Evolutionary conservation across 495 filamentous ascomycete genomes (phyloP).

Genomic region (Neurospora sp.): DNA sequence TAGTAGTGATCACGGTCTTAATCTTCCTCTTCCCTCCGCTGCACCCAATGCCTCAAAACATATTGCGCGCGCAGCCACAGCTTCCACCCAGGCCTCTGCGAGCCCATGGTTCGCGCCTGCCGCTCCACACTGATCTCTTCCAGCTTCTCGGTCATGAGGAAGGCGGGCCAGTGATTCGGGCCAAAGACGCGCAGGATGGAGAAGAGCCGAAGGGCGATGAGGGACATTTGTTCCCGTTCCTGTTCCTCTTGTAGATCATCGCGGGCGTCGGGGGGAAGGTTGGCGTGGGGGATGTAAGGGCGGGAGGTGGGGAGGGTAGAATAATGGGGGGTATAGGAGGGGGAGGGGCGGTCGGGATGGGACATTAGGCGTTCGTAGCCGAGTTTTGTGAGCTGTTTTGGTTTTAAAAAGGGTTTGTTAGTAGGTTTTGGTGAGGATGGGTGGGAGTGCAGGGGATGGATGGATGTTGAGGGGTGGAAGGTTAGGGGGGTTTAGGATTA

Average conservation of each 20-base stretch:
- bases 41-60: neutral
- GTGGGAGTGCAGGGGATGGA: neutral
- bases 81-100: neutral
- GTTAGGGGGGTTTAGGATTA: no score
- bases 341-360: neutral
- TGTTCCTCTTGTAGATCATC: neutral
- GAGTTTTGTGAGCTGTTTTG: conserved; percentile 1
- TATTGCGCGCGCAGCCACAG: neutral
- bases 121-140: neutral
- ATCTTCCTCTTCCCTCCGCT: neutral
- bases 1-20: no score
- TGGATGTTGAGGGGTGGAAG: neutral
- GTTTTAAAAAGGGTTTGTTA: neutral
- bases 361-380: conserved; percentile 10
- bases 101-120: neutral
- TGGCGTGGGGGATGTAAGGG: neutral
- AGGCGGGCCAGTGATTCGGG: conserved; percentile 4
- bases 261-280: neutral
- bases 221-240: neutral
- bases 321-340: neutral
- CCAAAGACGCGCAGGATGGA: conserved; percentile 1
- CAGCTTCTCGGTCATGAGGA: conserved; percentile 1
- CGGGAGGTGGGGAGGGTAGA: neutral
- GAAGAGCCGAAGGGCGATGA: conserved; percentile 2
- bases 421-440: neutral